Percentiles rank a stretch among this genome's conserved stretches.
Evolutionary conservation across 1,284 basidiomycete species (phyloP).

Genomic region (Ceratobasidium sp.): DNA sequence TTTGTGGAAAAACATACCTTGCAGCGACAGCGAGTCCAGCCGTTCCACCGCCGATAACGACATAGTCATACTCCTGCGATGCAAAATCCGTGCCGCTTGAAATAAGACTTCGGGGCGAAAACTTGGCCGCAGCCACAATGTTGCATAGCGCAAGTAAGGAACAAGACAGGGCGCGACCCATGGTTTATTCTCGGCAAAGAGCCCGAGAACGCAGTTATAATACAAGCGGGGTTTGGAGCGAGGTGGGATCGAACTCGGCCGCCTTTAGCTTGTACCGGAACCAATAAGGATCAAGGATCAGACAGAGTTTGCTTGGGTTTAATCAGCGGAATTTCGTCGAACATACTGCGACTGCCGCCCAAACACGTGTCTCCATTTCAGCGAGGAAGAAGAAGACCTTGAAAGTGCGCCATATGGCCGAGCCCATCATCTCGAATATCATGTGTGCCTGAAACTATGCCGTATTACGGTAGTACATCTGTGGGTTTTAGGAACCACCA

Average conservation of each 20-base stretch:
- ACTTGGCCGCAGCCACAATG: not conserved
- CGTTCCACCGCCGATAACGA: constrained; percentile 39
- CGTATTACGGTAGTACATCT: constrained; percentile 1
- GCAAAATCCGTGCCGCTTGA: not conserved
- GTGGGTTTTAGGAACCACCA: not conserved
- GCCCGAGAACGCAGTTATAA: not conserved
- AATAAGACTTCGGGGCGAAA: not conserved
- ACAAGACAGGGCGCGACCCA: constrained; percentile 4
- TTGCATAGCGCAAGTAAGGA: not conserved
- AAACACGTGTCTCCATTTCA: not conserved
- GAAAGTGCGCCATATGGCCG: no score
- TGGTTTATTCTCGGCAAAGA: not conserved
- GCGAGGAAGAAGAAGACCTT: not conserved
- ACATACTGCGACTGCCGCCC: not conserved
- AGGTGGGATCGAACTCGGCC: not conserved
- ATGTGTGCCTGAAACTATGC: constrained; percentile 14
- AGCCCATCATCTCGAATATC: not conserved
- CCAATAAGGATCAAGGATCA: not conserved
- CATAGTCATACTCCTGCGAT: constrained; percentile 24
- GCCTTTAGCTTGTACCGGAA: not conserved
- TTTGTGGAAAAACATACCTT: not conserved
- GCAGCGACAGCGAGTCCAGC: constrained; percentile 39
- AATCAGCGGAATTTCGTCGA: not conserved
- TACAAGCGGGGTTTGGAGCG: not conserved
- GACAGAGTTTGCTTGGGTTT: not conserved